These are phyloP conservation scores for Actinidia arguta DNA, from an alignment of 179 eudicot species.

Conservation along the genomic window DNA sequence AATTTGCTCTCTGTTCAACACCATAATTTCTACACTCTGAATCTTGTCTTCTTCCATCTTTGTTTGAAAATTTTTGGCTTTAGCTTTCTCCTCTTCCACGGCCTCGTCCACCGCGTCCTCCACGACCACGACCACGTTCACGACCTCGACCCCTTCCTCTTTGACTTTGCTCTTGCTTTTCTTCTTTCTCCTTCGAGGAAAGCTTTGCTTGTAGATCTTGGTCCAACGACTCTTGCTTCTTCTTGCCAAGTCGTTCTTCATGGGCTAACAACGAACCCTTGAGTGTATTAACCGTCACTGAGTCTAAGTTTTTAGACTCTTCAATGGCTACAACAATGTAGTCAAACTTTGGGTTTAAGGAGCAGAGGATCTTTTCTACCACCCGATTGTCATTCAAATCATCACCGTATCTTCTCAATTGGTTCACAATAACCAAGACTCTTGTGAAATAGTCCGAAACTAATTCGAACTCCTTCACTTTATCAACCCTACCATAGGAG, in stretches of 20 bases:
- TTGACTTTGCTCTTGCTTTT: not conserved
- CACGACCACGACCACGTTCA: not conserved
- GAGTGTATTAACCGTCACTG: not conserved
- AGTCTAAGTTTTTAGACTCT: not conserved
- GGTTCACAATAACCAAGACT: not conserved
- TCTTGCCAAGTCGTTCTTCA: not conserved
- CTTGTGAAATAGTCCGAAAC: not conserved
- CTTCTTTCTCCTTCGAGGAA: not conserved
- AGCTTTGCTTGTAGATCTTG: not conserved
- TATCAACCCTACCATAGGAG: not conserved
- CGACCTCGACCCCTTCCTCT: not conserved
- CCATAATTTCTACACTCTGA: not conserved
- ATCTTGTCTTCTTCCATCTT: not conserved
- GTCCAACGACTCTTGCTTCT: not conserved
- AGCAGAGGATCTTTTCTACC: too few relatives aligned
- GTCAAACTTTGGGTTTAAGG: too few relatives aligned
- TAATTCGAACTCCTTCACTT: slow-evolving; percentile 1
- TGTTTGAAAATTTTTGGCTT: not conserved
- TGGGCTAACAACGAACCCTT: not conserved
- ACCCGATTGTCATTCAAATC: too few relatives aligned
- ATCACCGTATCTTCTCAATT: not conserved
- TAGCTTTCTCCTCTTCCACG: not conserved
- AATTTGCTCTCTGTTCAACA: not conserved
- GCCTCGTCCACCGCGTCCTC: not conserved
- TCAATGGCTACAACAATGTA: not conserved